A percentile compares a stretch with the other conserved stretches of the same genome.
Evolutionary conservation across 768 basidiomycete species (phyloP).

Genomic region (Serendipita vermifera): DNA sequence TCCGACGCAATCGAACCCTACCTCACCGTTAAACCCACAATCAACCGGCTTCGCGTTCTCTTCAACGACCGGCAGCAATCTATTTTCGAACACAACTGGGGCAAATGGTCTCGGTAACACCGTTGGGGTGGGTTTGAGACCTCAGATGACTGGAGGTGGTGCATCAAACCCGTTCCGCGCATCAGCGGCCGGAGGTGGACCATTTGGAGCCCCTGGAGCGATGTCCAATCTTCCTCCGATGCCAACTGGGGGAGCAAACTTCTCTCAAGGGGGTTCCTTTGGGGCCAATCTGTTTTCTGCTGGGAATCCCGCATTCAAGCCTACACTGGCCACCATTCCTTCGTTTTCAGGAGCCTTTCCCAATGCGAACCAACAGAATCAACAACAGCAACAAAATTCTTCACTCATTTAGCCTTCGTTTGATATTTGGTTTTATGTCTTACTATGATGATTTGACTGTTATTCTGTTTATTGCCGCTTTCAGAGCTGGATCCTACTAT

Average conservation of each 20-base stretch:
- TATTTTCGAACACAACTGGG: not conserved
- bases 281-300: not conserved
- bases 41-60: conserved; percentile 23
- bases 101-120: conserved; percentile 11
- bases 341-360: conserved; percentile 13
- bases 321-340: conserved; percentile 1
- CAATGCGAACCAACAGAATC: conserved; percentile 5
- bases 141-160: conserved; percentile 29
- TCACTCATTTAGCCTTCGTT: not conserved
- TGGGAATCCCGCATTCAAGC: conserved; percentile 1
- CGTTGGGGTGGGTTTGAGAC: conserved; percentile 26
- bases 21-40: conserved; percentile 31
- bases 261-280: not conserved
- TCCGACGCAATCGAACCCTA: conserved; percentile 27
- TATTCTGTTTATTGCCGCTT: not conserved
- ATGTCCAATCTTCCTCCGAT: conserved; percentile 7
- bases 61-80: conserved; percentile 21
- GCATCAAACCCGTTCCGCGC: conserved; percentile 33
- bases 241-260: conserved; percentile 7
- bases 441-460: not conserved
- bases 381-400: conserved; percentile 11
- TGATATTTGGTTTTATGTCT: not conserved
- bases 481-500: no score
- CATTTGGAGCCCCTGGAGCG: not conserved
- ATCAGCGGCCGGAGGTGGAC: conserved; percentile 21